phyloP scores from a whole-genome alignment of 2,329 filamentous ascomycete genomes.

The Pseudopyrenochaeta lycopersici region DNA sequence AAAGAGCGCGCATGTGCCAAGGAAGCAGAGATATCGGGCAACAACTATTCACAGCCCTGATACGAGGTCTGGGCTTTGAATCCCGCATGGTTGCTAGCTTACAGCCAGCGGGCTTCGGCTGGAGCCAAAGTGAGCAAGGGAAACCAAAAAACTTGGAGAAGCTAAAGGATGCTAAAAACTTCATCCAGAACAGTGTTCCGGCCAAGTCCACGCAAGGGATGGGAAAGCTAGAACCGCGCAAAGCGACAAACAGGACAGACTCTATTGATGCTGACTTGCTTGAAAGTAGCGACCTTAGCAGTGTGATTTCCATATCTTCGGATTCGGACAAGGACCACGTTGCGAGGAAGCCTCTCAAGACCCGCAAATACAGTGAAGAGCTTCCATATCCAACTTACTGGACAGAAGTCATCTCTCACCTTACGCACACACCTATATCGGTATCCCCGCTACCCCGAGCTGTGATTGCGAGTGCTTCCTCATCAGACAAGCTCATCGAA shows the following conservation, averaged over 20 bases:
- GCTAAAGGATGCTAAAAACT: conserved; percentile 18
- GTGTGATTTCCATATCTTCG: conserved; percentile 54
- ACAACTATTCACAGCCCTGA: conserved; percentile 86
- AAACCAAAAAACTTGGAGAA: conserved; percentile 55
- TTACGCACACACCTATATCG: conserved; percentile 79
- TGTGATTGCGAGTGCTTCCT: conserved; percentile 66
- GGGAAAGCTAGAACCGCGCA: conserved; percentile 7
- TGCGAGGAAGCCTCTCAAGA: conserved; percentile 52
- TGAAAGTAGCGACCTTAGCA: conserved; percentile 55
- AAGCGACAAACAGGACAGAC: conserved; percentile 8
- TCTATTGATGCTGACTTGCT: conserved; percentile 41
- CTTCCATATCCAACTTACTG: conserved; percentile 89
- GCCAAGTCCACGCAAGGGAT: conserved; percentile 8
- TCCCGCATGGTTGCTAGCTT: conserved; percentile 84
- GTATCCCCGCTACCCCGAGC: conserved; percentile 73
- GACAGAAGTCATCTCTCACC: conserved; percentile 86
- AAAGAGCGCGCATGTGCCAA: conserved; percentile 72
- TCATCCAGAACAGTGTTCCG: neutral
- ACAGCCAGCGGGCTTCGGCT: conserved; percentile 89
- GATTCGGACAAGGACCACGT: conserved; percentile 63
- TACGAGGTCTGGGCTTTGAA: conserved; percentile 83
- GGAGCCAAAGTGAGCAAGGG: conserved; percentile 86
- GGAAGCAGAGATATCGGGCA: conserved; percentile 89
- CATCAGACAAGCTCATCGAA: conserved; percentile 73
- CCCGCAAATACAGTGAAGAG: conserved; percentile 73